phyloP scores from a whole-genome alignment of 148 eudicot species.

The Fagopyrum tataricum region DNA sequence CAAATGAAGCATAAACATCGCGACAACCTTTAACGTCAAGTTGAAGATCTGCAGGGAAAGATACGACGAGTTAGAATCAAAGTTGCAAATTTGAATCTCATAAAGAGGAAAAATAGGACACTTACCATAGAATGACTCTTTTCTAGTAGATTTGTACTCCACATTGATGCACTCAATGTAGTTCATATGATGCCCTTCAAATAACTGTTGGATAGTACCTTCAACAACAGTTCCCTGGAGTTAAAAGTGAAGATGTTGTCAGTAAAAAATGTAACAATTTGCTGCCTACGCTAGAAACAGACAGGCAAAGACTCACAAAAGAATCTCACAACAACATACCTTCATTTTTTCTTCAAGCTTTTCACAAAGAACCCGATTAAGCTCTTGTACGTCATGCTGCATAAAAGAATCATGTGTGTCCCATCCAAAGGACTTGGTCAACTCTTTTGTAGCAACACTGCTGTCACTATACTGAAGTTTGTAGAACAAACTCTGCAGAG shows the following conservation, averaged over 20 bases:
- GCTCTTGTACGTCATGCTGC: constrained; percentile 99
- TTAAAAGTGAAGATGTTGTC: constrained; percentile 2
- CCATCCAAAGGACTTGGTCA: constrained; percentile 97
- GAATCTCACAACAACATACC: constrained; percentile 25
- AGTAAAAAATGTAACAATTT: constrained; percentile 12
- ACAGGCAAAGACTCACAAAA: not conserved
- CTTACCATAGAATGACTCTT: constrained; percentile 89
- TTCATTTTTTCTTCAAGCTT: constrained; percentile 98
- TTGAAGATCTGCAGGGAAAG: constrained; percentile 61
- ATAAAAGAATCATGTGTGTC: constrained; percentile 91
- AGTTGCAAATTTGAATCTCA: not conserved
- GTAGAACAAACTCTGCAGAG: constrained; percentile 88
- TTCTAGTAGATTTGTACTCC: constrained; percentile 88
- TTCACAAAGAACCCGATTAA: constrained; percentile 87
- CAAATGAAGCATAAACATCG: constrained; percentile 95
- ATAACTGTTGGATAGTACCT: constrained; percentile 83
- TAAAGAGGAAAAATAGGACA: not conserved
- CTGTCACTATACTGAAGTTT: constrained; percentile 86
- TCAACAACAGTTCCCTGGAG: constrained; percentile 89
- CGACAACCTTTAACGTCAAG: constrained; percentile 96
- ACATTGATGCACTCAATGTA: constrained; percentile 90
- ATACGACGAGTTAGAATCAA: constrained; percentile 7
- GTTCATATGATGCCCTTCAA: constrained; percentile 99
- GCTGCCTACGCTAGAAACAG: not conserved
- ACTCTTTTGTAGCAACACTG: constrained; percentile 91